Base-by-base conservation (phyloP, 805 yeast species). In the Pichia kluyveri region DNA sequence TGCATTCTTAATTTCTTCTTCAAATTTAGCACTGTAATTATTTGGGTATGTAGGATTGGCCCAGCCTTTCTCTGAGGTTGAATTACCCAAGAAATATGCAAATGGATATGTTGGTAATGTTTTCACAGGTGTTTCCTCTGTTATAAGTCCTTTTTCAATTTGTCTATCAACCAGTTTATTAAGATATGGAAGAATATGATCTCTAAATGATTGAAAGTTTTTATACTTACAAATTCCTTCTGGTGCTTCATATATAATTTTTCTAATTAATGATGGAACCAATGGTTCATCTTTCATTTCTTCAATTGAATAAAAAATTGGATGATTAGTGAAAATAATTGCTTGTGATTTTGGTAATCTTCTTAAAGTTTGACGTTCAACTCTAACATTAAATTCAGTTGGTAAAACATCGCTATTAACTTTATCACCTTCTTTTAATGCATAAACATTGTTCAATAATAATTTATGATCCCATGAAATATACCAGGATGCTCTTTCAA, bases 211-310 rank as follows among this genome's bases (percentile, higher is more conserved):
- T 44, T 69, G 79, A 54, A 82, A 82, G 54, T 73, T 73, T 60
- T 83, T 83, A 63, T 83, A 83, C 59, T 77, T 77, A 58, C 78
- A 63, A 51, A 83, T 83, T 44, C 73, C 75, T 52, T 76, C 80
- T 10, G 88, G 87, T 0, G 79, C 87, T 60, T 82, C 87, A 52
- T 66, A 76, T 34, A 83, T 66, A 44, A 81, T 78, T 56, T 80
- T 82, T 58, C 75, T 74, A 43, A 83, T 61, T 43, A 83, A 67
- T 0, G 85, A 77, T 8, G 89, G 88, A 27, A 85, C 77, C 57
- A 82, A 62, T 4, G 95, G 91, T 59, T 83, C 88, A 57, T 85
- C 89, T 52, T 85, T 83, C 78, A 85, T 79, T 58, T 86, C 91
- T 38, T 84, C 90, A 40, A 85, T 78, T 2, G 84, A 76, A 62